phyloP scores from a whole-genome alignment of 495 filamentous ascomycete genomes.

The Sordaria brevicollis region DNA sequence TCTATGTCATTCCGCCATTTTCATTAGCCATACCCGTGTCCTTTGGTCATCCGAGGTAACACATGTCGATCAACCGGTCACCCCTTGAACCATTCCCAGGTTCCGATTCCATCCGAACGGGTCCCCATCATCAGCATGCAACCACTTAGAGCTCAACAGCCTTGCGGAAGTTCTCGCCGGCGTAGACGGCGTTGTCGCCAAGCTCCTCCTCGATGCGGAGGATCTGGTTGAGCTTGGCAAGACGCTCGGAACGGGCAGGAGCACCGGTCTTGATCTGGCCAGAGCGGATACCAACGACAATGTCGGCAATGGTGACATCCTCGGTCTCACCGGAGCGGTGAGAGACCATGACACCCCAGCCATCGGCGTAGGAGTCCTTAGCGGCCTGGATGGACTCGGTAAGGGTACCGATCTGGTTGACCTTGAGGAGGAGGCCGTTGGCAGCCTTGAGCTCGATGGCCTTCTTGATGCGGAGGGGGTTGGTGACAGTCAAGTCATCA shows the following conservation, averaged over 20 bases:
- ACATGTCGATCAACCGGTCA: constrained; percentile 5
- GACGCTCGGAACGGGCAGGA: constrained; percentile 87
- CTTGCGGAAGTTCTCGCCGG: constrained; percentile 81
- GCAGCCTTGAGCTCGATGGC: constrained; percentile 97
- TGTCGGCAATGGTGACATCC: constrained; percentile 97
- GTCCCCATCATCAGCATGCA: background rate
- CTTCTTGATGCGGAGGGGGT: constrained; percentile 98
- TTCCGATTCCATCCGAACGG: constrained; percentile 11
- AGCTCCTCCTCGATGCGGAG: constrained; percentile 99
- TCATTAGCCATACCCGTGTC: constrained; percentile 16
- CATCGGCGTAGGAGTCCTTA: constrained; percentile 94
- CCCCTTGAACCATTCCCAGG: background rate
- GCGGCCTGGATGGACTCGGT: constrained; percentile 99
- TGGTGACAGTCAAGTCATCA: constrained; percentile 90
- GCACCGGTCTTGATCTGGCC: constrained; percentile 99
- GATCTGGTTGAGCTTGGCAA: constrained; percentile 99
- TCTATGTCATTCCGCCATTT: constrained; percentile 15
- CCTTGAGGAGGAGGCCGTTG: constrained; percentile 96
- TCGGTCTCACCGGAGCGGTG: constrained; percentile 99
- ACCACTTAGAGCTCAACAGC: constrained; percentile 66
- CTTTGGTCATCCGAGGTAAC: constrained; percentile 15
- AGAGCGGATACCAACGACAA: constrained; percentile 88
- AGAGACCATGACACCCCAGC: constrained; percentile 99
- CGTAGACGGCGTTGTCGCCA: constrained; percentile 80
- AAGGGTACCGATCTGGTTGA: constrained; percentile 99